A percentile compares a stretch with the other conserved stretches of the same genome.
Conservation (phyloP, 371 early-diverging fungal genomes). For the Lichtheimia hyalospora region DNA sequence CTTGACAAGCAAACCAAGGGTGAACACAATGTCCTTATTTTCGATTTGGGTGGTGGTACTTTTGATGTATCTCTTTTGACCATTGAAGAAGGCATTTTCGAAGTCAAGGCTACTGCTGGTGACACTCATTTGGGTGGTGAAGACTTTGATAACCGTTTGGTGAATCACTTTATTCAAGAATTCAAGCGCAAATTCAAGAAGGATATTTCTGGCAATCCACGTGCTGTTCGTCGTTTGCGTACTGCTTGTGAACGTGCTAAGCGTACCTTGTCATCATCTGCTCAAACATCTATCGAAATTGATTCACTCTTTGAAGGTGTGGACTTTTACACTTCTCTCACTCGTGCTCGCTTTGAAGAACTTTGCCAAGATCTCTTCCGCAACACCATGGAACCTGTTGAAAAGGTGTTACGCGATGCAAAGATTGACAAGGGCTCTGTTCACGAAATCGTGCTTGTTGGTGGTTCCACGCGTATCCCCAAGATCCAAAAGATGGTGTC, state of each 20-base stretch:
- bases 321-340: slow-evolving; percentile 93
- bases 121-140: slow-evolving; percentile 99
- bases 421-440: slow-evolving; percentile 90
- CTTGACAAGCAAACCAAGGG: slow-evolving; percentile 83
- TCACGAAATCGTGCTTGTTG: slow-evolving; percentile 96
- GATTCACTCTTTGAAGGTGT: slow-evolving; percentile 94
- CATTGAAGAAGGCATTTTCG: slow-evolving; percentile 93
- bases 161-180: slow-evolving; percentile 84
- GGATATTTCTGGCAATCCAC: slow-evolving; percentile 86
- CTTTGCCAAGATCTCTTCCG: slow-evolving; percentile 95
- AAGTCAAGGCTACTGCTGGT: slow-evolving; percentile 95
- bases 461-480: slow-evolving; percentile 99
- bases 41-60: slow-evolving; percentile 98
- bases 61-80: slow-evolving; percentile 96
- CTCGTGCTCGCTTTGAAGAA: slow-evolving; percentile 98
- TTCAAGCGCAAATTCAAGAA: slow-evolving; percentile 93
- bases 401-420: slow-evolving; percentile 92
- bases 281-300: slow-evolving; percentile 90
- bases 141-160: slow-evolving; percentile 96
- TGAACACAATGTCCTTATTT: slow-evolving; percentile 91
- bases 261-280: slow-evolving; percentile 90
- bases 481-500: slow-evolving; percentile 96
- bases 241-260: slow-evolving; percentile 97
- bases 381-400: slow-evolving; percentile 92
- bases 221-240: slow-evolving; percentile 93